These are phyloP conservation scores for Corymbia maculata DNA, from an alignment of 345 rosid genomes.

Conservation along the genomic window DNA sequence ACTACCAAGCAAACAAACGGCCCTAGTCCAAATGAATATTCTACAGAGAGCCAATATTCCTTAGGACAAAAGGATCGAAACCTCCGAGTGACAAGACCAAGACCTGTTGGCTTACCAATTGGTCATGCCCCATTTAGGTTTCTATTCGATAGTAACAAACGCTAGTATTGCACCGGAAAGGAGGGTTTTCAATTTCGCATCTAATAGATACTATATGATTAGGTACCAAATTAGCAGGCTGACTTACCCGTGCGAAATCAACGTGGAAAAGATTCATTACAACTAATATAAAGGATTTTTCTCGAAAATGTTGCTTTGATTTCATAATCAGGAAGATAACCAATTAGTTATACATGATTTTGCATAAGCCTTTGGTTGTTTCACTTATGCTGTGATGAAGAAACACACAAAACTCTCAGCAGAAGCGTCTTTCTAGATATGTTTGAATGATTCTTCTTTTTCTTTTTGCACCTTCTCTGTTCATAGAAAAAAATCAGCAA, in stretches of 20 bases:
- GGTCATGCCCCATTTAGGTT: background rate
- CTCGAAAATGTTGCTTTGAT: background rate
- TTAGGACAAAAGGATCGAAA: background rate
- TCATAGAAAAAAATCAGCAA: background rate
- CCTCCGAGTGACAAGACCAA: background rate
- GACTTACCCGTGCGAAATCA: background rate
- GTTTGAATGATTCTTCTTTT: background rate
- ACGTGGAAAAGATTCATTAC: background rate
- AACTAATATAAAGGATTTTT: too few relatives aligned
- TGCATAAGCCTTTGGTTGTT: background rate
- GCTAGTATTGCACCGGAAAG: background rate
- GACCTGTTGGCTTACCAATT: background rate
- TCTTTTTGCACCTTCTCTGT: background rate
- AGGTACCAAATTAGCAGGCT: background rate
- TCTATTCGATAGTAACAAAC: background rate
- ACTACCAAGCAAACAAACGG: background rate
- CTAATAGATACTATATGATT: background rate
- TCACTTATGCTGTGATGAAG: conserved; percentile 14
- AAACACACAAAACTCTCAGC: background rate
- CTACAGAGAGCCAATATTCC: background rate
- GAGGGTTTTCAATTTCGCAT: background rate
- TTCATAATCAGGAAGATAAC: background rate
- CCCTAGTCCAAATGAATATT: background rate
- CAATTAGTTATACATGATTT: background rate
- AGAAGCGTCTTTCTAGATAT: background rate